Evolutionary conservation across 192 early-diverging fungal genomes (phyloP).

Genomic region (Chytriomyces sp.): DNA sequence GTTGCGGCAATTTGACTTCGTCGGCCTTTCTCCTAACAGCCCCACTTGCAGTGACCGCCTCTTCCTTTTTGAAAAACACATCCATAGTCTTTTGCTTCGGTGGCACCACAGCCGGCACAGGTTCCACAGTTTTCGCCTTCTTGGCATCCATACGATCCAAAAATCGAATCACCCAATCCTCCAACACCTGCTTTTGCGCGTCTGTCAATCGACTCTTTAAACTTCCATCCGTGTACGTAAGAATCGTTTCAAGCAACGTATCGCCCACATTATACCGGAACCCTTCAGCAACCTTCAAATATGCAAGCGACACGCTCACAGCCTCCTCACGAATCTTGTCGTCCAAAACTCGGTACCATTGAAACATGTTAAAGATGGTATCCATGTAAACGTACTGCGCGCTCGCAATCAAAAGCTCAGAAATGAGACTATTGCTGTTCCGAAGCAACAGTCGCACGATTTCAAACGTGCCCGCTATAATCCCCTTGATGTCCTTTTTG

Average conservation of each 20-base stretch:
- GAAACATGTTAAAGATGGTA: constrained; percentile 19
- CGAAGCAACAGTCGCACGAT: constrained; percentile 5
- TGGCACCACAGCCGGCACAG: not conserved
- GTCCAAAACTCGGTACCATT: constrained; percentile 37
- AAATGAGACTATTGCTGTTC: constrained; percentile 10
- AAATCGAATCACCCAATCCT: constrained; percentile 10
- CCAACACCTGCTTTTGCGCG: constrained; percentile 10
- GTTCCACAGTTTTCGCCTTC: constrained; percentile 18
- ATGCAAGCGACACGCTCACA: constrained; percentile 6
- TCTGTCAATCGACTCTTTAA: constrained; percentile 20
- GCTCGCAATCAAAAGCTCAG: not conserved
- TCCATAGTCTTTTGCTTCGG: not conserved
- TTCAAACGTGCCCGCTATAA: constrained; percentile 21
- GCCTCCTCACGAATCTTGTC: constrained; percentile 32
- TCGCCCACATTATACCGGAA: constrained; percentile 19
- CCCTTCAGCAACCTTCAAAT: constrained; percentile 14
- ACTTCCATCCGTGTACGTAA: constrained; percentile 15
- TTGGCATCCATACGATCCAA: constrained; percentile 14
- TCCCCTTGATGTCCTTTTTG: constrained; percentile 35
- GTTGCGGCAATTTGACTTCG: not conserved
- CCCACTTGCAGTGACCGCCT: not conserved
- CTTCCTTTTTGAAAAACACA: not conserved
- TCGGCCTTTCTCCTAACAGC: constrained; percentile 4
- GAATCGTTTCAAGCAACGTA: constrained; percentile 6
- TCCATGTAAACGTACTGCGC: constrained; percentile 13